Evolutionary conservation across 306 rosid species (phyloP).

Genomic region (Citrullus colocynthis): DNA sequence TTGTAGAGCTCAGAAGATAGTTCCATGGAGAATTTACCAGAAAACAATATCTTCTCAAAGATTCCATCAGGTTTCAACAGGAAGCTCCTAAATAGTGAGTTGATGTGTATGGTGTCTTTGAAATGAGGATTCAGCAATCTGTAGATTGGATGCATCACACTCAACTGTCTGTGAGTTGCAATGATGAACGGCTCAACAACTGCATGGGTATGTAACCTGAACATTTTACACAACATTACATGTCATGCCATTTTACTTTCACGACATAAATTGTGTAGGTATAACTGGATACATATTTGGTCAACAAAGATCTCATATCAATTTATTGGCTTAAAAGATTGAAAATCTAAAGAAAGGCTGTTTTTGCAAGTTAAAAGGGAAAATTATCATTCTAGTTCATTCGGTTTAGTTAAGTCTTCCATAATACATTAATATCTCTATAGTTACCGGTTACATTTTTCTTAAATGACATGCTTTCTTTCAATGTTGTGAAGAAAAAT

Average conservation of each 20-base stretch:
- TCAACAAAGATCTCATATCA: background rate
- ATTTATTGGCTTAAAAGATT: background rate
- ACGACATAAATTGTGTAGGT: background rate
- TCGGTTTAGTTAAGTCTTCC: background rate
- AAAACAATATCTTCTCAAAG: constrained; percentile 38
- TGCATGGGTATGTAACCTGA: constrained; percentile 64
- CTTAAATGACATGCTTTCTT: background rate
- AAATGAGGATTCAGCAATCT: constrained; percentile 56
- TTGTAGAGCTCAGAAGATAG: constrained; percentile 48
- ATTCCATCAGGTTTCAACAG: constrained; percentile 51
- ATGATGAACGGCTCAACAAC: constrained; percentile 74
- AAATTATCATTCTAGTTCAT: background rate
- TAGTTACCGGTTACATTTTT: background rate
- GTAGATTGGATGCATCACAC: constrained; percentile 66
- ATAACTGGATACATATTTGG: background rate
- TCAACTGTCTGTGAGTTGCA: constrained; percentile 63
- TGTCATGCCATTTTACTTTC: constrained; percentile 1
- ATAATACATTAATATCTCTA: background rate
- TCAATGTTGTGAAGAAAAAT: background rate
- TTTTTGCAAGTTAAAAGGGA: background rate
- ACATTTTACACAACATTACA: background rate
- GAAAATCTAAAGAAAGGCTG: background rate
- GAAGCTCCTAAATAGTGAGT: constrained; percentile 37
- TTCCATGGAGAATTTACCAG: constrained; percentile 56
- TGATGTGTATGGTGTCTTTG: constrained; percentile 58